Evolutionary conservation across 768 basidiomycete genomes (phyloP).

Genomic region (Melanogaster broomeanus): DNA sequence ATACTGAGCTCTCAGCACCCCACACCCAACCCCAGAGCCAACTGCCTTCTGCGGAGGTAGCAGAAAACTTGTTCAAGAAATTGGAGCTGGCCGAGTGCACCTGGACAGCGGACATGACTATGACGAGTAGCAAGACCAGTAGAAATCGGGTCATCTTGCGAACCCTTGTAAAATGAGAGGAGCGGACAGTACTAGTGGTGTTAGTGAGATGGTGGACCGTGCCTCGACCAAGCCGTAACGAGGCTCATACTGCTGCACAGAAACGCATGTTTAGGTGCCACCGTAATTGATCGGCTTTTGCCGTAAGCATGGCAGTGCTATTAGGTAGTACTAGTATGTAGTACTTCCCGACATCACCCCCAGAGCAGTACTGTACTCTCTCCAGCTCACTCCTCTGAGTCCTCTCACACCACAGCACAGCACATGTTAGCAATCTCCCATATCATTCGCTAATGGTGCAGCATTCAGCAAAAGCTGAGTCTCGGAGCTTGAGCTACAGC

Average conservation of each 20-base stretch:
- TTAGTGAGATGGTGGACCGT: neutral
- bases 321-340: no score
- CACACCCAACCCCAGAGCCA: conserved; percentile 68
- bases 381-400: no score
- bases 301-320: no score
- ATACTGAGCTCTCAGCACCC: conserved; percentile 70
- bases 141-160: conserved; percentile 15
- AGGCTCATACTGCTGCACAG: conserved; percentile 5
- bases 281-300: conserved; percentile 19
- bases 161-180: conserved; percentile 1
- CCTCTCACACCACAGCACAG: no score
- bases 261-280: conserved; percentile 6
- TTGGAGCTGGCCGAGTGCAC: conserved; percentile 3
- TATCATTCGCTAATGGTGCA: no score
- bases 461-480: no score
- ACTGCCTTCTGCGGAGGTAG: conserved; percentile 43
- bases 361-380: no score
- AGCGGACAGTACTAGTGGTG: neutral
- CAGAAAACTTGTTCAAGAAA: conserved; percentile 41
- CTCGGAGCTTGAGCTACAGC: no score
- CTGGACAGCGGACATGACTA: conserved; percentile 6
- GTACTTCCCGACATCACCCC: no score
- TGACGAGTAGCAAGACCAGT: conserved; percentile 1
- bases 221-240: neutral
- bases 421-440: no score